Base-by-base conservation (phyloP, 352 stramenopile species). In the Aphanomyces invadans region DNA sequence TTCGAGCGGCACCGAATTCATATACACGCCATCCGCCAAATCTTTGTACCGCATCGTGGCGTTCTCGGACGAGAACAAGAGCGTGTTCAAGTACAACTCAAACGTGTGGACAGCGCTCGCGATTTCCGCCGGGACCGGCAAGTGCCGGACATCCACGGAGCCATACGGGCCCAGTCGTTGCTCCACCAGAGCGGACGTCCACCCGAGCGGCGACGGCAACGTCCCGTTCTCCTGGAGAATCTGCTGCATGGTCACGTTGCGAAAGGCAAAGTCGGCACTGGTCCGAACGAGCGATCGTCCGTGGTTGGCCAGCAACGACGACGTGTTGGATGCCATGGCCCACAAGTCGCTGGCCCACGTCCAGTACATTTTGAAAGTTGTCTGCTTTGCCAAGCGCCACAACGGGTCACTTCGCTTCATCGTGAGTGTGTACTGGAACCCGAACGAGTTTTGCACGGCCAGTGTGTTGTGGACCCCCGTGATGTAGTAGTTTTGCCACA, bases 401-500 rank as follows among this genome's bases (percentile, higher is more conserved):
- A 36, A 2, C 11, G 4, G 15, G 12, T 52, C n/a, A 26, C 25
- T 33, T 5, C 42, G 25, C 23, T 25, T 53, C 1, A 65, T 28
- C 28, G 56, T 52, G n/a, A 64, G 36, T n/a, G 38, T 5, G 28
- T 52, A 64, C 23, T 10, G 10, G 2, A 12, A 5, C 4, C 44
- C 28, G 19, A 64, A 29, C 23, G 44, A 28, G 11, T 52, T 64
- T 19, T 54, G 31, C n/a, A 64, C 25, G 7, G 25, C 38, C 7
- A 52, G 9, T 2, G 23, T 52, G 11, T 64, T 33, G 28, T 19
- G 4, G 2, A 64, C 3, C 2, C 54, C 33, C n/a, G 45, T 19
- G n/a, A 38, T 15, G n/a, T 64, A 48, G 33, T 64, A 64, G 44
- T 52, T 64, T 52, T 64, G 56, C 56, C 56, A 64, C 45, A 53